These are phyloP conservation scores for Cerrena zonata DNA, from an alignment of 1,284 basidiomycete species.

Conservation along the genomic window DNA sequence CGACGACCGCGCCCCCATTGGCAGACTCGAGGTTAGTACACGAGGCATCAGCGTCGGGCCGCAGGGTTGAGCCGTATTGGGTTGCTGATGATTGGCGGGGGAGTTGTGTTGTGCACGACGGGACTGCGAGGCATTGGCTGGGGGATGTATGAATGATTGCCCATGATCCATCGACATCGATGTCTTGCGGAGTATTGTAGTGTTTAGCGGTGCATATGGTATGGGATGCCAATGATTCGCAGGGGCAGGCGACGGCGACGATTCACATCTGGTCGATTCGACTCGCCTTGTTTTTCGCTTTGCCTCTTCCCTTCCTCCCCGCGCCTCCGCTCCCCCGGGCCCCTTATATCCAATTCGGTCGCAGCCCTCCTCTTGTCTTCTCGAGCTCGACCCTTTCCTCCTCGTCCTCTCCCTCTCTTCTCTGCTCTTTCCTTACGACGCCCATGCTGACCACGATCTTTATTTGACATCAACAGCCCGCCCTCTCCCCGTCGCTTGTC, in stretches of 20 bases:
- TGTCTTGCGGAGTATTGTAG: not conserved
- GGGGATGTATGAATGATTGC: not conserved
- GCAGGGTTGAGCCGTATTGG: not conserved
- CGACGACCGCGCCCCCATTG: not conserved
- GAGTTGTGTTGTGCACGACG: not conserved
- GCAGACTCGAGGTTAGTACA: conserved; percentile 14
- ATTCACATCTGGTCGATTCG: not conserved
- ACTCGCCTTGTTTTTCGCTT: conserved; percentile 5
- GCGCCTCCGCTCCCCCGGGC: conserved; percentile 24
- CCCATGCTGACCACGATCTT: conserved; percentile 47
- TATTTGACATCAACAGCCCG: conserved; percentile 9
- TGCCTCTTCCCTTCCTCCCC: not conserved
- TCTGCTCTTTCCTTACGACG: conserved; percentile 41
- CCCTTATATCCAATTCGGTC: conserved; percentile 33
- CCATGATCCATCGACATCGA: not conserved
- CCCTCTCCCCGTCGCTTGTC: conserved; percentile 3
- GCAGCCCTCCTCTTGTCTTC: conserved; percentile 24
- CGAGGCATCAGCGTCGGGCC: not conserved
- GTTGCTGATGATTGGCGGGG: not conserved
- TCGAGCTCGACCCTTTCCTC: conserved; percentile 28
- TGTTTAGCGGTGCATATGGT: no score
- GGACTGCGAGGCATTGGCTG: not conserved
- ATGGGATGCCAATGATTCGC: no score
- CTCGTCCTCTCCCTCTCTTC: conserved; percentile 20
- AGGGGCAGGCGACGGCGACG: no score